These are phyloP conservation scores for Saccharomycopsis sp. DNA, from an alignment of 805 yeast species.

Conservation along the genomic window DNA sequence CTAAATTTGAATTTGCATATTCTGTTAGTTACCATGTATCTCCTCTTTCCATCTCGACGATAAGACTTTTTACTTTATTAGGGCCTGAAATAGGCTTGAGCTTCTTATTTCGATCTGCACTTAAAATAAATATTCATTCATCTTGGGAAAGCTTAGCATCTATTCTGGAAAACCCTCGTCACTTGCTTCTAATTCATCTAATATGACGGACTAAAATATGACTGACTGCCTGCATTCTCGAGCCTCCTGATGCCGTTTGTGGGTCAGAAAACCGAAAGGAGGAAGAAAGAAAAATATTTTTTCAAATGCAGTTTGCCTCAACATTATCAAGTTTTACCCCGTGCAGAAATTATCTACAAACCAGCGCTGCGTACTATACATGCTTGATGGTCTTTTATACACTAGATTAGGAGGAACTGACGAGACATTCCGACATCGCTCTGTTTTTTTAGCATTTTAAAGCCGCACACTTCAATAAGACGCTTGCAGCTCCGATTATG, in stretches of 20 bases:
- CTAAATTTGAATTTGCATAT: too few relatives aligned
- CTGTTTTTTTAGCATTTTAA: background rate
- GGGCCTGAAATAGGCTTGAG: too few relatives aligned
- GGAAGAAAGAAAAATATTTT: background rate
- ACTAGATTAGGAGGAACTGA: background rate
- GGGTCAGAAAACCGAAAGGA: background rate
- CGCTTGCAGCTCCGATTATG: background rate
- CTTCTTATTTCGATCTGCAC: too few relatives aligned
- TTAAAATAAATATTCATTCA: too few relatives aligned
- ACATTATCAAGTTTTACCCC: background rate
- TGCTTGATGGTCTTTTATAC: too few relatives aligned
- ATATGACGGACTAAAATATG: background rate
- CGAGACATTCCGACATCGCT: background rate
- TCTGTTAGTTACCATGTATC: too few relatives aligned
- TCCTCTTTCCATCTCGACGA: too few relatives aligned
- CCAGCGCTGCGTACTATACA: too few relatives aligned
- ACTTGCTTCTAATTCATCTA: background rate
- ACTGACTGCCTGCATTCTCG: background rate
- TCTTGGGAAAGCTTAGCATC: background rate
- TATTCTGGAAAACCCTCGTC: background rate
- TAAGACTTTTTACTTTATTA: too few relatives aligned
- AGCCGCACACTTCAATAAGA: background rate
- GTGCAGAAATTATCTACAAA: too few relatives aligned
- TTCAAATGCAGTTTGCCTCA: background rate
- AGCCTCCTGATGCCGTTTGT: background rate